Evolutionary conservation across 164 flowering plant species (phyloP).

Genomic region (Cinnamomum chago): DNA sequence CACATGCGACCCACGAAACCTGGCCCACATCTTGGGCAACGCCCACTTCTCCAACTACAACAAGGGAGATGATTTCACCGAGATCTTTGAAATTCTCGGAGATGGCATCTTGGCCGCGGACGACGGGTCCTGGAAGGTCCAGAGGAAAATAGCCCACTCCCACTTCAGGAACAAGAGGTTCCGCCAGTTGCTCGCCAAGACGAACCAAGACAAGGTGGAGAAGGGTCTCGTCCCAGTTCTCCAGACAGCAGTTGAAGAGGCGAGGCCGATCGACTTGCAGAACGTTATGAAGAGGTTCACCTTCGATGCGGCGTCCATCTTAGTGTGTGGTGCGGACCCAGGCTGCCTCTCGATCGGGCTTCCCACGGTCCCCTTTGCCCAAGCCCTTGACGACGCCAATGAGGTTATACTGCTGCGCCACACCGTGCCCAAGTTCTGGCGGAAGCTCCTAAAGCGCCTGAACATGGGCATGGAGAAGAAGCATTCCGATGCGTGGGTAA

Average conservation of each 20-base stretch:
- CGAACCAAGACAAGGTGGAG: constrained; percentile 16
- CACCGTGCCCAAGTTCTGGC: constrained; percentile 21
- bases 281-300: constrained; percentile 32
- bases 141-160: constrained; percentile 13
- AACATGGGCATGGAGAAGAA: constrained; percentile 22
- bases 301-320: constrained; percentile 27
- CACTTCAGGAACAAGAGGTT: constrained; percentile 5
- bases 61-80: constrained; percentile 31
- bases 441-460: constrained; percentile 35
- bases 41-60: constrained; percentile 32
- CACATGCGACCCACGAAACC: constrained; percentile 31
- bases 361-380: constrained; percentile 22
- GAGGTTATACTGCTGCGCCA: constrained; percentile 24
- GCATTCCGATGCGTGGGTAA: background rate
- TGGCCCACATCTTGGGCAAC: constrained; percentile 24
- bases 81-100: constrained; percentile 39
- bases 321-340: constrained; percentile 24
- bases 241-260: background rate
- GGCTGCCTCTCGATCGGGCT: constrained; percentile 20
- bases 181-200: constrained; percentile 9
- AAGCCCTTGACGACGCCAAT: constrained; percentile 28
- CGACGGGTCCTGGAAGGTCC: constrained; percentile 10
- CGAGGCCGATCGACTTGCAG: constrained; percentile 28
- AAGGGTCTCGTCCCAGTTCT: constrained; percentile 26
- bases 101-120: constrained; percentile 44